These are phyloP conservation scores for Fusarium mangiferae DNA, from an alignment of 2,329 filamentous ascomycete genomes.

Conservation along the genomic window DNA sequence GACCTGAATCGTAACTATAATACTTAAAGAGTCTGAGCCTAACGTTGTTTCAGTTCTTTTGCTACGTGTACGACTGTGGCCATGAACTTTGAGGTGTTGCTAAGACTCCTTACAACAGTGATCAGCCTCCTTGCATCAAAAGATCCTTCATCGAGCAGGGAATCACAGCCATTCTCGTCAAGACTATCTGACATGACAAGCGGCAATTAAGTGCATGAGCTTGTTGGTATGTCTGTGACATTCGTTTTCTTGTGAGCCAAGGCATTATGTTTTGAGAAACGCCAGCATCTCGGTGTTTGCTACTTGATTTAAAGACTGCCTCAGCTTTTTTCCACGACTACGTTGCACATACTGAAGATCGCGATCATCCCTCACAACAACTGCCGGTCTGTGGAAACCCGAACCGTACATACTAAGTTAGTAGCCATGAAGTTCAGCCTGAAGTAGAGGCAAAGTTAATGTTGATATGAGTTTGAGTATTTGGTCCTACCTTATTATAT, in stretches of 20 bases:
- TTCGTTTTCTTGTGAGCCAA: neutral
- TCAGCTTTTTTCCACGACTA: neutral
- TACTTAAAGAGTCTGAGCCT: no score
- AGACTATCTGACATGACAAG: neutral
- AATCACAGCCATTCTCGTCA: neutral
- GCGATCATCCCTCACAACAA: neutral
- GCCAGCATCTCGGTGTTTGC: neutral
- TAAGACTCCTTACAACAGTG: neutral
- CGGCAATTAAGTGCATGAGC: neutral
- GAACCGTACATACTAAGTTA: conserved; percentile 7
- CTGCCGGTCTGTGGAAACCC: conserved; percentile 1
- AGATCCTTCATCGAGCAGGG: neutral
- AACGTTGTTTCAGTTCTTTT: neutral
- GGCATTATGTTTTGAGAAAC: neutral
- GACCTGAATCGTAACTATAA: neutral
- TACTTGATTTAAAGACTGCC: neutral
- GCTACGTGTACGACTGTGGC: neutral
- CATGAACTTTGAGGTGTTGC: neutral
- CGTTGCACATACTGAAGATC: neutral
- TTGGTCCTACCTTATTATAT: neutral
- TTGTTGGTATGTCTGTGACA: neutral
- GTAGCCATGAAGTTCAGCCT: neutral
- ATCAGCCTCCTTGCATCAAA: neutral
- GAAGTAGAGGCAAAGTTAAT: neutral
- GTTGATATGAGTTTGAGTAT: neutral